Evolutionary conservation across 2,329 filamentous ascomycete species (phyloP).

Genomic region (Chalara sp.): DNA sequence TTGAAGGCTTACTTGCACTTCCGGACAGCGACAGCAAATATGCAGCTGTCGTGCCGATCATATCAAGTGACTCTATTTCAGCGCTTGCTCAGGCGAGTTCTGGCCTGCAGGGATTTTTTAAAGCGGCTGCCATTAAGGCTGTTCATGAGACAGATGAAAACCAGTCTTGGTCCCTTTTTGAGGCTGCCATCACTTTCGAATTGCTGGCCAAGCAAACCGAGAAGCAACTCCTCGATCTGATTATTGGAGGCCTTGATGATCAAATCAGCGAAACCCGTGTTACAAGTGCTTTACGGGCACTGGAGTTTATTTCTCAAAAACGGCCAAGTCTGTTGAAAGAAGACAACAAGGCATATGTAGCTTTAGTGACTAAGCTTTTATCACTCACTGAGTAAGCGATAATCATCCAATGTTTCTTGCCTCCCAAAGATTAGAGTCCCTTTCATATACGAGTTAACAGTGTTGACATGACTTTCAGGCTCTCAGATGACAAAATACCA

Average conservation of each 20-base stretch:
- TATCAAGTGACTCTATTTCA: slow-evolving; percentile 37
- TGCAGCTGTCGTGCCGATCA: slow-evolving; percentile 36
- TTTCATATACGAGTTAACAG: no score
- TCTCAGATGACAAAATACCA: slow-evolving; percentile 30
- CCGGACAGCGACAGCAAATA: slow-evolving; percentile 24
- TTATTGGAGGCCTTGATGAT: slow-evolving; percentile 21
- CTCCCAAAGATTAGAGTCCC: no score
- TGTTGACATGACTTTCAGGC: slow-evolving; percentile 1
- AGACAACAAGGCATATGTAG: slow-evolving; percentile 41
- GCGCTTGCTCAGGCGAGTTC: slow-evolving; percentile 32
- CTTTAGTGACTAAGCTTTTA: slow-evolving; percentile 45
- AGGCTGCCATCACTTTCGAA: slow-evolving; percentile 36
- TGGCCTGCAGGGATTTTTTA: slow-evolving; percentile 41
- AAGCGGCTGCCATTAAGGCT: slow-evolving; percentile 33
- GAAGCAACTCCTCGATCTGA: slow-evolving; percentile 23
- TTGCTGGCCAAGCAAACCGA: slow-evolving; percentile 21
- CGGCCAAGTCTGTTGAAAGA: slow-evolving; percentile 37
- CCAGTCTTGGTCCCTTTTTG: slow-evolving; percentile 38
- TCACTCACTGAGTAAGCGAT: slow-evolving; percentile 39
- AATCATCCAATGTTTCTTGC: no score
- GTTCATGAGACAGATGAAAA: slow-evolving; percentile 25
- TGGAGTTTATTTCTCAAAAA: slow-evolving; percentile 42
- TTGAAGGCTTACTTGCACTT: slow-evolving; percentile 33
- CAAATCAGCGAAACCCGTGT: slow-evolving; percentile 9
- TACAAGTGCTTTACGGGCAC: slow-evolving; percentile 33